Evolutionary conservation across 805 yeast species (phyloP), one percentile per base, ranked within the genome.

Genomic region (Ogataea nakhonphanomensis): DNA sequence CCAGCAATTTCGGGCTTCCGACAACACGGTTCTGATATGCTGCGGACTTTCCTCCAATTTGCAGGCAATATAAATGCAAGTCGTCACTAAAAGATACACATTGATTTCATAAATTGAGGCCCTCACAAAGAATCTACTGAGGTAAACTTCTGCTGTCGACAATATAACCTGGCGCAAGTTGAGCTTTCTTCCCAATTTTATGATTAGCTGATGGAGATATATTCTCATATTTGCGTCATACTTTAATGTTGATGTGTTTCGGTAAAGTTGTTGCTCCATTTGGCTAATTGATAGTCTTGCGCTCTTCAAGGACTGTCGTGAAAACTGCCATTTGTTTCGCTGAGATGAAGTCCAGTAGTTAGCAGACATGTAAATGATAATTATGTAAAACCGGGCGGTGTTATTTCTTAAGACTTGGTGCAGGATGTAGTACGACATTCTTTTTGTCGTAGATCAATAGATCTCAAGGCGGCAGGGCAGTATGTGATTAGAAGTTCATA

Each of bases 41-140:
- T 85, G 95, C 1, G 99, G 98, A 51, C 87, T 83, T 61, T 93
- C 99, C 60, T 93, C 98, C 25, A 89, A 84, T 58, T 93, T 91
- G 65, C 96, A 84, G 0, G 97, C 90, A 23, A 93, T 71, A 55
- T 93, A 93, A 2, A 91, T 71, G 50, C 93, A 81, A 0, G 98
- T 80, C 0, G 99, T 79, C 8, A 88, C 82, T 40, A 90, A 62
- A 30, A 89, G 64, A 55, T 89, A 91, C 1, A 85, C 67, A 57
- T 93, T 93, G 41, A 89, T 74, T 58, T 93, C 99, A 49, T 82
- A 78, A 10, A 88, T 63, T 9, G 87, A 78, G 0, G 80, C 90
- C 32, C 75, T 71, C 2, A 85, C 74, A 31, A 89, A 67, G 54
- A 91, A 88, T 32, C 99, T 61, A n/a, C 83, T 70, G 14, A 89